These are phyloP conservation scores for Elongisporangium prolatum DNA, from an alignment of 352 stramenopile species.

Conservation along the genomic window DNA sequence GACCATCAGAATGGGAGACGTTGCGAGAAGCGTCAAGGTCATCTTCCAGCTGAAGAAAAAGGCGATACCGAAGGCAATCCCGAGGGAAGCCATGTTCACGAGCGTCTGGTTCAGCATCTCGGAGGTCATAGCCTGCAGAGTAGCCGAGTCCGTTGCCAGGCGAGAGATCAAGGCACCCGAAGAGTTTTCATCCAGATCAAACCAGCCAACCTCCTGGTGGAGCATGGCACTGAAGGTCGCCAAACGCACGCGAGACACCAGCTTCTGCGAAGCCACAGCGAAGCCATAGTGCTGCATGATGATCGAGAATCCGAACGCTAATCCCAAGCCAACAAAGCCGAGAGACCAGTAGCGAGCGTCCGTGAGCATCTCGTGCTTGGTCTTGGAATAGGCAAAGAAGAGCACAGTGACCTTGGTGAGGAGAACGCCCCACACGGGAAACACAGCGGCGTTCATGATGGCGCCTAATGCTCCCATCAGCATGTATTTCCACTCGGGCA, in stretches of 20 bases:
- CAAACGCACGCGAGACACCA: conserved; percentile 53
- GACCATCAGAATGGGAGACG: conserved; percentile 21
- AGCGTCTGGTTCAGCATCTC: conserved; percentile 55
- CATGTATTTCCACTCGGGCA: conserved; percentile 38
- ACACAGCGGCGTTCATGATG: conserved; percentile 36
- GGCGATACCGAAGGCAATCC: conserved; percentile 36
- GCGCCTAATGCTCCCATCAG: conserved; percentile 23
- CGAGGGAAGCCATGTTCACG: conserved; percentile 41
- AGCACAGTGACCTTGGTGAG: conserved; percentile 46
- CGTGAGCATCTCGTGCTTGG: conserved; percentile 45
- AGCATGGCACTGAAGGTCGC: conserved; percentile 60
- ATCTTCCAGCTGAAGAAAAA: conserved; percentile 64
- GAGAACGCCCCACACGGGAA: conserved; percentile 49
- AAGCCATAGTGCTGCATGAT: conserved; percentile 54
- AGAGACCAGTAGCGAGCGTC: conserved; percentile 29
- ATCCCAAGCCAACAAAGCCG: conserved; percentile 40
- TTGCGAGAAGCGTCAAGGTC: conserved; percentile 38
- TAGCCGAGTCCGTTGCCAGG: conserved; percentile 70
- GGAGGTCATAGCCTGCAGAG: conserved; percentile 71
- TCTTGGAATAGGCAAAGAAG: conserved; percentile 42
- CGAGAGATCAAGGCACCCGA: conserved; percentile 65
- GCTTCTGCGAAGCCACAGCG: conserved; percentile 41
- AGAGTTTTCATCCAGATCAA: conserved; percentile 68
- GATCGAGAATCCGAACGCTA: conserved; percentile 34
- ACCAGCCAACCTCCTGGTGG: conserved; percentile 78